Conservation (phyloP, 2,329 filamentous ascomycete genomes). For the Ophiocordyceps unilateralis region DNA sequence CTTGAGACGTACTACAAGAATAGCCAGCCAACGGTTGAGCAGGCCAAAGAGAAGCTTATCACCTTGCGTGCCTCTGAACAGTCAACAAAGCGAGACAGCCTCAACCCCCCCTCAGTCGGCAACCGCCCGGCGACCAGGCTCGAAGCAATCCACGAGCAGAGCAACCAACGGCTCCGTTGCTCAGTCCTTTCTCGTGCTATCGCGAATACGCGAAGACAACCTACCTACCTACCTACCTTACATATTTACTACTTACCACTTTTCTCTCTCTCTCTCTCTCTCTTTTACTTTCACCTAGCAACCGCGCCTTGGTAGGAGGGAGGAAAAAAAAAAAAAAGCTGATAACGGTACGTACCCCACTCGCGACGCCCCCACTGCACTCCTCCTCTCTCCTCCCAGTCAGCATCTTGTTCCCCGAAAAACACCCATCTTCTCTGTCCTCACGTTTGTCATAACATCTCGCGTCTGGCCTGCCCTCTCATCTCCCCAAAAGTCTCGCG, state of each 20-base stretch:
- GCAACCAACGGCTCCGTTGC: neutral
- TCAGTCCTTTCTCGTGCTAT: neutral
- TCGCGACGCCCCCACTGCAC: slow-evolving; percentile 7
- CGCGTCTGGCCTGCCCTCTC: neutral
- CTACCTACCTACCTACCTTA: no score
- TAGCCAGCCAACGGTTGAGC: neutral
- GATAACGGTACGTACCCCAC: slow-evolving; percentile 5
- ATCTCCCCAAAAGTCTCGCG: neutral
- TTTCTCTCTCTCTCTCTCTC: neutral
- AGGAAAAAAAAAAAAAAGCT: neutral
- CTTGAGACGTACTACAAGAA: neutral
- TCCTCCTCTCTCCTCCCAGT: slow-evolving; percentile 16
- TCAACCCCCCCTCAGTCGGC: neutral
- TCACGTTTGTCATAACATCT: slow-evolving; percentile 1
- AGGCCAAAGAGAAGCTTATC: neutral
- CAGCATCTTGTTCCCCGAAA: slow-evolving; percentile 18
- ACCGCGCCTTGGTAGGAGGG: slow-evolving; percentile 1
- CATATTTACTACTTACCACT: no score
- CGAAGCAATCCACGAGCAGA: neutral
- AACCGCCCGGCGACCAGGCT: neutral
- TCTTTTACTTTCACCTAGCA: slow-evolving; percentile 1
- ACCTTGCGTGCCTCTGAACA: neutral
- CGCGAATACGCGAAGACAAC: neutral
- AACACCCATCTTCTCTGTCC: slow-evolving; percentile 15
- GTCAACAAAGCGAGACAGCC: neutral